Percentiles rank a stretch among this genome's conserved stretches.
phyloP scores from a whole-genome alignment of 768 basidiomycete species.

The Hygrophorus pudorinus region DNA sequence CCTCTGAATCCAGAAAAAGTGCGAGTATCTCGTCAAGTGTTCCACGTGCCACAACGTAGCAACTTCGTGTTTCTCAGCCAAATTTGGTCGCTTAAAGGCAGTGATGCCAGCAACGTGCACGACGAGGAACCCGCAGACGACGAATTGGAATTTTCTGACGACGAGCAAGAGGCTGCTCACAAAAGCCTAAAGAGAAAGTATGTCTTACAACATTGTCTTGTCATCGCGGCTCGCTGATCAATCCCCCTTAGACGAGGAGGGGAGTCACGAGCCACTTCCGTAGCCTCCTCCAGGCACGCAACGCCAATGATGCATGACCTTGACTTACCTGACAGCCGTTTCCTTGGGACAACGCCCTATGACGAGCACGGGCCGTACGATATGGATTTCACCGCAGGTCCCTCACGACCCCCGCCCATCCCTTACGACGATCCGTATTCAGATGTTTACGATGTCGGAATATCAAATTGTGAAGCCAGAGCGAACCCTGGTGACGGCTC shows the following conservation, averaged over 20 bases:
- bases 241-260: conserved; percentile 35
- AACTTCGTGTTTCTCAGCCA: conserved; percentile 75
- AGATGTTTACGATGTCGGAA: conserved; percentile 29
- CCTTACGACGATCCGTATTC: conserved; percentile 79
- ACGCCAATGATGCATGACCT: conserved; percentile 48
- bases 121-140: conserved; percentile 91
- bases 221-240: conserved; percentile 4
- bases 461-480: conserved; percentile 6
- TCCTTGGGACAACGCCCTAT: conserved; percentile 50
- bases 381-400: conserved; percentile 43
- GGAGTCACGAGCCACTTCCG: conserved; percentile 40
- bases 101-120: conserved; percentile 89
- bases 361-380: conserved; percentile 63
- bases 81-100: conserved; percentile 66
- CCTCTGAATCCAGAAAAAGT: conserved; percentile 52
- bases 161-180: conserved; percentile 78
- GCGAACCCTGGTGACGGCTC: background rate
- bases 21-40: conserved; percentile 53
- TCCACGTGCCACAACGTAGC: conserved; percentile 73
- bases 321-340: conserved; percentile 35
- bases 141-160: conserved; percentile 92
- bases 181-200: conserved; percentile 54
- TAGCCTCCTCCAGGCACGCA: conserved; percentile 41
- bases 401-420: conserved; percentile 54
- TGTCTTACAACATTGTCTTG: conserved; percentile 13